Conservation (phyloP, 495 filamentous ascomycete genomes). For the Cairneyella variabilis region DNA sequence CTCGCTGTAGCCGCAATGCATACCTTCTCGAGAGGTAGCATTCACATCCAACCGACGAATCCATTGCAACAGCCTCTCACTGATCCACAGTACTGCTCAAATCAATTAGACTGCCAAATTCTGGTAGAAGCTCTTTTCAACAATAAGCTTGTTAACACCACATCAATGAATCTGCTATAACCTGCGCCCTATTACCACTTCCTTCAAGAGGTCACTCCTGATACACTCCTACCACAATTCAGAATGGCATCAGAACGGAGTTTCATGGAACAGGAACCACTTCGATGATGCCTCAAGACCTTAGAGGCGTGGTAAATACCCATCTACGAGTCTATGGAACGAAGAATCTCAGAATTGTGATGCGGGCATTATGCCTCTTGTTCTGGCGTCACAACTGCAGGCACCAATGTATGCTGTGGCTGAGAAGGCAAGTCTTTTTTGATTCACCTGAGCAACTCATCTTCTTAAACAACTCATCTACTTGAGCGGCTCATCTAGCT, state of each 20-base stretch:
- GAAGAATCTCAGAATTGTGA: slow-evolving; percentile 41
- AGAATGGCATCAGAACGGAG: slow-evolving; percentile 22
- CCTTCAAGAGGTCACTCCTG: slow-evolving; percentile 27
- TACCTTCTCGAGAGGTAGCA: slow-evolving; percentile 52
- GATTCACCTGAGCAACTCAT: slow-evolving; percentile 1
- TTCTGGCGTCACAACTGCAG: slow-evolving; percentile 21
- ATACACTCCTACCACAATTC: slow-evolving; percentile 28
- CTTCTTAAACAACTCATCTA: too few species aligned
- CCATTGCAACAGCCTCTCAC: slow-evolving; percentile 34
- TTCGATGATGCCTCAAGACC: slow-evolving; percentile 41
- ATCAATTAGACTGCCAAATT: slow-evolving; percentile 47
- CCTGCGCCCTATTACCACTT: slow-evolving; percentile 9
- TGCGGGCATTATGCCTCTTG: slow-evolving; percentile 37
- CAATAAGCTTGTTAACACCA: slow-evolving; percentile 35
- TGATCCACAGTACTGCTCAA: slow-evolving; percentile 52
- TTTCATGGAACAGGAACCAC: slow-evolving; percentile 37
- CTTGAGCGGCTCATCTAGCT: too few species aligned
- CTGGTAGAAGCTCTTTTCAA: slow-evolving; percentile 39
- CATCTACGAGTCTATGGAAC: slow-evolving; percentile 46
- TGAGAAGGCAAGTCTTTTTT: slow-evolving; percentile 29
- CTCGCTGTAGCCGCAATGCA: slow-evolving; percentile 34
- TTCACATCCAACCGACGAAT: slow-evolving; percentile 45
- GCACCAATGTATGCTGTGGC: slow-evolving; percentile 46
- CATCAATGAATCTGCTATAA: slow-evolving; percentile 31
- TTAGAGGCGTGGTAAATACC: slow-evolving; percentile 43